phyloP scores from a whole-genome alignment of 306 rosid genomes.

The Medicago lupulina region DNA sequence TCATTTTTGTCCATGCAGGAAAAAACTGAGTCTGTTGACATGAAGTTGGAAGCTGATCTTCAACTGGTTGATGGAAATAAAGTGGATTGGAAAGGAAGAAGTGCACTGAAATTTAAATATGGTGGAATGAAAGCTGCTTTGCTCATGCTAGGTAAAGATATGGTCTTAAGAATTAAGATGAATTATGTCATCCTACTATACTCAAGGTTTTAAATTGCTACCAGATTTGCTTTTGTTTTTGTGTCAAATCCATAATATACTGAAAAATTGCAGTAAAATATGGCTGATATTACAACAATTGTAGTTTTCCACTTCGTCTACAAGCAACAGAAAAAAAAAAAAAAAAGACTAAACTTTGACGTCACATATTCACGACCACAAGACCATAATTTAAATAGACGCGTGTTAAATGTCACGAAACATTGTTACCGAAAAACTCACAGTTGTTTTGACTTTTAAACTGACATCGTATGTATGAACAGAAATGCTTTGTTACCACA shows the following conservation, averaged over 20 bases:
- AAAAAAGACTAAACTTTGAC: background rate
- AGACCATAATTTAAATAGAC: background rate
- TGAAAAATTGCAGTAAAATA: too few relatives aligned
- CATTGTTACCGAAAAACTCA: background rate
- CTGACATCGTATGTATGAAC: too few relatives aligned
- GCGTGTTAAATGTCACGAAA: background rate
- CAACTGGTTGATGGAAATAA: conserved; percentile 63
- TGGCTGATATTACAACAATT: background rate
- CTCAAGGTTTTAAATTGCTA: background rate
- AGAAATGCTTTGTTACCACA: background rate
- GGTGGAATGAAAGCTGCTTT: conserved; percentile 67
- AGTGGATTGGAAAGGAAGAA: conserved; percentile 95
- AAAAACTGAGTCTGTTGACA: conserved; percentile 45
- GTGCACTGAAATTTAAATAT: conserved; percentile 67
- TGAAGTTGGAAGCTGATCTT: conserved; percentile 40
- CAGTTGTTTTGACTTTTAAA: background rate
- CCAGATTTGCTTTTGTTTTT: too few relatives aligned
- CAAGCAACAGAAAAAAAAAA: too few relatives aligned
- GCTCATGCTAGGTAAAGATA: conserved; percentile 56
- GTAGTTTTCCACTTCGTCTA: too few relatives aligned
- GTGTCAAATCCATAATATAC: too few relatives aligned
- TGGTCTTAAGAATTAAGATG: background rate
- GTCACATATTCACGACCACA: background rate
- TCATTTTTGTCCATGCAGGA: conserved; percentile 49
- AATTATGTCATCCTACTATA: background rate